Conservation (phyloP, 2,329 filamentous ascomycete genomes). For the Aspergillus pseudotamarii region DNA sequence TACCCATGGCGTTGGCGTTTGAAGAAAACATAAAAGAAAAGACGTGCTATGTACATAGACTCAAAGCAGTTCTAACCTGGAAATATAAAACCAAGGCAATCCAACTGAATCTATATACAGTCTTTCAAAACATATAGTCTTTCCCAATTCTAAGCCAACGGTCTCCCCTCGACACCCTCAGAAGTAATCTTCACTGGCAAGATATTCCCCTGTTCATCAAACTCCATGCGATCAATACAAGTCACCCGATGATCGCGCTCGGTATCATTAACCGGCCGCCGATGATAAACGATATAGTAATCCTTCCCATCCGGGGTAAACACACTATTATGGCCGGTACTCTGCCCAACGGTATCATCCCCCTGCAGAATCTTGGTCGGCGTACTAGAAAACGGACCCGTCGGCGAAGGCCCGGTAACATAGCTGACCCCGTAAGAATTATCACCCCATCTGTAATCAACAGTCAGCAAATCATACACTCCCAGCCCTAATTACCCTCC, state of each 20-base stretch:
- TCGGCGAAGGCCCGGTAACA: conserved; percentile 43
- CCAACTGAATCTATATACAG: background rate
- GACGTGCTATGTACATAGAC: conserved; percentile 1
- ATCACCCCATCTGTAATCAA: conserved; percentile 44
- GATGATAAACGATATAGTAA: conserved; percentile 53
- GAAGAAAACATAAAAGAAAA: background rate
- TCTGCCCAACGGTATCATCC: conserved; percentile 28
- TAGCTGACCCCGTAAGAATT: conserved; percentile 52
- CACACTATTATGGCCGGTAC: conserved; percentile 49
- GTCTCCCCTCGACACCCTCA: conserved; percentile 28
- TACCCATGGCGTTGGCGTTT: conserved; percentile 13
- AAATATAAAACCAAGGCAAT: background rate
- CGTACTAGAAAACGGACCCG: conserved; percentile 46
- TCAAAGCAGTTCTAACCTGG: background rate
- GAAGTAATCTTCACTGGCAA: conserved; percentile 44
- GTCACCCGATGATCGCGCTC: conserved; percentile 51
- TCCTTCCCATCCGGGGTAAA: conserved; percentile 43
- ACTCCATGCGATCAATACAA: conserved; percentile 54
- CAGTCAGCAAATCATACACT: conserved; percentile 1
- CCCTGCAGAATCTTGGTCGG: conserved; percentile 41
- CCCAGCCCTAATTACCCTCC: background rate
- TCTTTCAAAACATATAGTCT: background rate
- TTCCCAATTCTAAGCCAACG: conserved; percentile 7
- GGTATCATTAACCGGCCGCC: conserved; percentile 48
- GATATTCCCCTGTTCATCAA: conserved; percentile 49